Percentiles rank a stretch among this genome's conserved stretches.
phyloP scores from a whole-genome alignment of 2,329 filamentous ascomycete species.

The Trichoderma cornu-damae region DNA sequence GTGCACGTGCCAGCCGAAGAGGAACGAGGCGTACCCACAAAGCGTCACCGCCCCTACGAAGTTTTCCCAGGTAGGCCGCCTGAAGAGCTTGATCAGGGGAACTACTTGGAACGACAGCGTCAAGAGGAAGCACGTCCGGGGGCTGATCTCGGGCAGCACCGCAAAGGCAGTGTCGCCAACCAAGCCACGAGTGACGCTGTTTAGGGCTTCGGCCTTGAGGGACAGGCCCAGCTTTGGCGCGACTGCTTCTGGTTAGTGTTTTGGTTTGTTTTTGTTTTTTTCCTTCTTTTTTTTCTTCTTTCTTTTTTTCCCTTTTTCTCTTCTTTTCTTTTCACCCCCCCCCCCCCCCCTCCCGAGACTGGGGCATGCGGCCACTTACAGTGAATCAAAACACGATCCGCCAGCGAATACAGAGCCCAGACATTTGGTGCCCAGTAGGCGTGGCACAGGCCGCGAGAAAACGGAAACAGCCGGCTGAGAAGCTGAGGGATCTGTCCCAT shows the following conservation, averaged over 20 bases:
- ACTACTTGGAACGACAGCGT: conserved; percentile 78
- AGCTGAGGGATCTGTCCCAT: conserved; percentile 82
- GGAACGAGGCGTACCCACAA: conserved; percentile 91
- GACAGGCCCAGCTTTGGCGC: conserved; percentile 74
- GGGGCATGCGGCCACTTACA: conserved; percentile 48
- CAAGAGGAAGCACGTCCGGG: conserved; percentile 71
- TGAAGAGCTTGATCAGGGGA: conserved; percentile 76
- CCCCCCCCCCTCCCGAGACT: no score
- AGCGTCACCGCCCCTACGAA: conserved; percentile 88
- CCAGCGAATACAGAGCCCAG: conserved; percentile 95
- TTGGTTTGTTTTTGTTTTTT: background rate
- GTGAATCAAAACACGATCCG: conserved; percentile 75
- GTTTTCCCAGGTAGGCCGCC: conserved; percentile 74
- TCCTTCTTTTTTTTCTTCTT: no score
- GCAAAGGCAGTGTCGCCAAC: conserved; percentile 94
- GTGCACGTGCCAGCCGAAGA: conserved; percentile 98
- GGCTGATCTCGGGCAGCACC: conserved; percentile 80
- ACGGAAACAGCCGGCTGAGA: conserved; percentile 81
- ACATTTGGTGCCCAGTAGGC: conserved; percentile 98
- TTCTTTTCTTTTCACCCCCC: no score
- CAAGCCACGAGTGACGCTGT: conserved; percentile 86
- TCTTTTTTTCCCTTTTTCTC: no score
- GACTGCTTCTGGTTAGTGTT: conserved; percentile 44
- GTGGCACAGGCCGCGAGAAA: conserved; percentile 88
- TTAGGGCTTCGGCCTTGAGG: conserved; percentile 68